Conservation (phyloP, 352 stramenopile species). For the Phytophthora quininea region DNA sequence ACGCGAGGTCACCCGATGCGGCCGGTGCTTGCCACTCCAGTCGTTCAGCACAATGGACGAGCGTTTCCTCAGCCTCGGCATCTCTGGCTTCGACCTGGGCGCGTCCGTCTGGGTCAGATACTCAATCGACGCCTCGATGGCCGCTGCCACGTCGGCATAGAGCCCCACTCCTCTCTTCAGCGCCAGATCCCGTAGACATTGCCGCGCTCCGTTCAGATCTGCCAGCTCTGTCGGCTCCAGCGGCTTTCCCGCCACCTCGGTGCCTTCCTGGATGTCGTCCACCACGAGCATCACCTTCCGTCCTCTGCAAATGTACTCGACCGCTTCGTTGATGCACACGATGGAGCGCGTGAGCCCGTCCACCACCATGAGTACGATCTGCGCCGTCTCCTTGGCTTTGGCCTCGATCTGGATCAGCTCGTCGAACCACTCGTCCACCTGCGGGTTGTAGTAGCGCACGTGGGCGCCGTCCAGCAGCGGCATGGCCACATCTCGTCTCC, state of each 20-base stretch:
- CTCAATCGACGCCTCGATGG: constrained; percentile 52
- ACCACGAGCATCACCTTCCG: constrained; percentile 81
- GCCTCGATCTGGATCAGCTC: constrained; percentile 86
- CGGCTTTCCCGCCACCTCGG: constrained; percentile 51
- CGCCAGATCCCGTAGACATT: constrained; percentile 78
- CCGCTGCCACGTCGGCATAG: constrained; percentile 54
- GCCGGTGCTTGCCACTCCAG: constrained; percentile 61
- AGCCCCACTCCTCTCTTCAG: constrained; percentile 50
- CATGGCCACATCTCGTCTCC: constrained; percentile 79
- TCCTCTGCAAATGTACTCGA: constrained; percentile 86
- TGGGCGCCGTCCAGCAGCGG: constrained; percentile 68
- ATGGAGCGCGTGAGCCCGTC: constrained; percentile 80
- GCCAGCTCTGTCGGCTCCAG: constrained; percentile 70
- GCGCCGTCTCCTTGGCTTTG: constrained; percentile 79
- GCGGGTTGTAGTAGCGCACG: constrained; percentile 88
- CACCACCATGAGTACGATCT: constrained; percentile 88
- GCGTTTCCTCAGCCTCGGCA: constrained; percentile 69
- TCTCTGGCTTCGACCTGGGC: constrained; percentile 43
- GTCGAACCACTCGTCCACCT: constrained; percentile 90
- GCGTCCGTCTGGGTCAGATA: constrained; percentile 61
- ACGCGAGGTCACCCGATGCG: constrained; percentile 56
- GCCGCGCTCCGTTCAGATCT: constrained; percentile 82
- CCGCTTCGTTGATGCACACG: constrained; percentile 87
- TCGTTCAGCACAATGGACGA: constrained; percentile 80
- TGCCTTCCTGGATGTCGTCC: constrained; percentile 67